A percentile compares a stretch with the other conserved stretches of the same genome.
phyloP scores from a whole-genome alignment of 108 stramenopile species.

The Skeletonema tropicum region DNA sequence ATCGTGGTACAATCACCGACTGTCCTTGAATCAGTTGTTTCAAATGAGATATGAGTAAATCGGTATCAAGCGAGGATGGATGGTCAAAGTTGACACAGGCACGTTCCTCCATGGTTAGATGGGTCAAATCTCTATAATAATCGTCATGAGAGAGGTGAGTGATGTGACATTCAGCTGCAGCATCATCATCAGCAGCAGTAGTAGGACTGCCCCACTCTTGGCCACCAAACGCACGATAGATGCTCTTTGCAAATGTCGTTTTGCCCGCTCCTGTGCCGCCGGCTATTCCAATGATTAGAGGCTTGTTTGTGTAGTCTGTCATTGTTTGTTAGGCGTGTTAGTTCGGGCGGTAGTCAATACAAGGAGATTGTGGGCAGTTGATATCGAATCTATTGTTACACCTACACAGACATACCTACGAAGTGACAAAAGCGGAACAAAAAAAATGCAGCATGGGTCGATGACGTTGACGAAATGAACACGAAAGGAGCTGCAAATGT shows the following conservation, averaged over 20 bases:
- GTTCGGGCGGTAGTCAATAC: background rate
- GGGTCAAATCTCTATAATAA: constrained; percentile 75
- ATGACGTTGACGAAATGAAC: too few relatives aligned
- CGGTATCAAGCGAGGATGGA: constrained; percentile 92
- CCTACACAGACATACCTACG: too few relatives aligned
- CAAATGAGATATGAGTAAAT: constrained; percentile 85
- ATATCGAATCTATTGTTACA: too few relatives aligned
- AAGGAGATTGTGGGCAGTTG: background rate
- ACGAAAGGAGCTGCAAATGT: too few relatives aligned
- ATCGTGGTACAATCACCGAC: constrained; percentile 81
- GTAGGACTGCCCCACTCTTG: constrained; percentile 77
- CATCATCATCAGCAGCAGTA: background rate
- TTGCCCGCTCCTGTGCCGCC: constrained; percentile 85
- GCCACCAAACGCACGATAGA: constrained; percentile 78
- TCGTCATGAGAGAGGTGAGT: constrained; percentile 48
- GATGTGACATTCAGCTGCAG: constrained; percentile 13
- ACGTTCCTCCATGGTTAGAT: constrained; percentile 78
- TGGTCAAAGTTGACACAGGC: constrained; percentile 93
- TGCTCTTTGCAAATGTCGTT: constrained; percentile 81
- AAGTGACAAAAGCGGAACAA: too few relatives aligned
- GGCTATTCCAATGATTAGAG: constrained; percentile 75
- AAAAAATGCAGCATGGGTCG: too few relatives aligned
- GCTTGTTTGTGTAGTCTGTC: constrained; percentile 7
- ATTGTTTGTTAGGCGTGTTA: background rate
- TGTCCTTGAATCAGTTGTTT: constrained; percentile 67